Conservation (phyloP, 352 stramenopile species). For the Phytophthora cactorum region DNA sequence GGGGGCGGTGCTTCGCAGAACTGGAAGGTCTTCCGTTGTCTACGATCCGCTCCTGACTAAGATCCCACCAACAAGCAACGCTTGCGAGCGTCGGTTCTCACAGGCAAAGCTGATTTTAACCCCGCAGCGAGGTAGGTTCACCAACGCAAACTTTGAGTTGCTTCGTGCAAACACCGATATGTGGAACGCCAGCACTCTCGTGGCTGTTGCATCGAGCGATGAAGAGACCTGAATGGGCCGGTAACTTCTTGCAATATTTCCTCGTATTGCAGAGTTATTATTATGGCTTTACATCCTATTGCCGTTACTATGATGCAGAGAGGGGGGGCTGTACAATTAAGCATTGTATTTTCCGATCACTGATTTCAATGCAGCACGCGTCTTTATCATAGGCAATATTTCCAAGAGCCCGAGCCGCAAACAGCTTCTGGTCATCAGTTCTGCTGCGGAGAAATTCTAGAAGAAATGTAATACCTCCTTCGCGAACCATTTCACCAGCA, state of each 20-base stretch:
- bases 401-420: too few relatives aligned
- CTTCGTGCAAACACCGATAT: slow-evolving; percentile 10
- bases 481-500: too few relatives aligned
- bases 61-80: slow-evolving; percentile 20
- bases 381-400: too few relatives aligned
- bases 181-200: not conserved
- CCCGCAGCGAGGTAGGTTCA: slow-evolving; percentile 1
- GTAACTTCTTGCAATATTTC: not conserved
- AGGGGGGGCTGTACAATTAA: not conserved
- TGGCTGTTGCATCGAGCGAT: not conserved
- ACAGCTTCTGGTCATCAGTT: too few relatives aligned
- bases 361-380: not conserved
- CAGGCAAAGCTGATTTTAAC: slow-evolving; percentile 7
- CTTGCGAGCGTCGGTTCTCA: slow-evolving; percentile 4
- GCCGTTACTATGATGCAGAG: not conserved
- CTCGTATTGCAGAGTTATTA: not conserved
- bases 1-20: not conserved
- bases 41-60: slow-evolving; percentile 4
- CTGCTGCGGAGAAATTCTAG: too few relatives aligned
- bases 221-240: not conserved
- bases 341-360: not conserved
- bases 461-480: too few relatives aligned
- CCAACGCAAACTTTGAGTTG: slow-evolving; percentile 12
- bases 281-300: not conserved
- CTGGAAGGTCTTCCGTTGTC: not conserved